Base-by-base conservation (phyloP, 805 yeast genomes). In the Kazachstania kunashirensis region DNA sequence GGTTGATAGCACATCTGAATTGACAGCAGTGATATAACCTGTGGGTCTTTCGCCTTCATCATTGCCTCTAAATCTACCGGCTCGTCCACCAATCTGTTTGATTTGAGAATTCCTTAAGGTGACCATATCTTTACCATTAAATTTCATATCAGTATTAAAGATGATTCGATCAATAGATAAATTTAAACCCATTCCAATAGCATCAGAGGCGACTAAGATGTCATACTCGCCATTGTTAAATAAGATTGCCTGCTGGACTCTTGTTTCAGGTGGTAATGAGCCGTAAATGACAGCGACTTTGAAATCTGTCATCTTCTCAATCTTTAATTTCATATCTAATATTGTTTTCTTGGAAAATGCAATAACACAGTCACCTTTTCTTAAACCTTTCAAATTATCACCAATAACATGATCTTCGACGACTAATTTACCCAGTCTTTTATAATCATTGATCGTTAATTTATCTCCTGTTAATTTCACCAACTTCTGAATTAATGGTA, bases 171-270 rank as follows among this genome's bases (percentile, higher is more conserved):
- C 75, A 45, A 92, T 88, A 18, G 83, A 79, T 50, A 92, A 65
- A 52, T 92, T 92, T 37, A 92, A 67, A 0, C 98, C 98, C 96
- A 92, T 89, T 2, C 98, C 98, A 43, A 92, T 77, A 0, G 98
- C 98, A 63, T 92, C 97, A 2, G 95, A 83, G 1, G 98, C 97
- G 6, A 92, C 83, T 26, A 92, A 65, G n/a, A 83, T 70, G 49
- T 88, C 92, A 44, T 75, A 80, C 24, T 71, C 70, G 2, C 94
- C 89, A n/a, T 54, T 62, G 53, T 92, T 92, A 58, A 92, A 92
- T 32, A 72, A 66, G 20, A 65, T 57, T 0, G 96, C 95, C 52
- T 92, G 96, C 45, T 75, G 75, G 3, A 85, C 75, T 46, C 99
- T 71, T 0, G 89, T 84, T 54, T 92, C 97, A 1, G 97, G 95